Base-by-base conservation (phyloP, 2,329 filamentous ascomycete species). In the Grosmannia clavigera region DNA sequence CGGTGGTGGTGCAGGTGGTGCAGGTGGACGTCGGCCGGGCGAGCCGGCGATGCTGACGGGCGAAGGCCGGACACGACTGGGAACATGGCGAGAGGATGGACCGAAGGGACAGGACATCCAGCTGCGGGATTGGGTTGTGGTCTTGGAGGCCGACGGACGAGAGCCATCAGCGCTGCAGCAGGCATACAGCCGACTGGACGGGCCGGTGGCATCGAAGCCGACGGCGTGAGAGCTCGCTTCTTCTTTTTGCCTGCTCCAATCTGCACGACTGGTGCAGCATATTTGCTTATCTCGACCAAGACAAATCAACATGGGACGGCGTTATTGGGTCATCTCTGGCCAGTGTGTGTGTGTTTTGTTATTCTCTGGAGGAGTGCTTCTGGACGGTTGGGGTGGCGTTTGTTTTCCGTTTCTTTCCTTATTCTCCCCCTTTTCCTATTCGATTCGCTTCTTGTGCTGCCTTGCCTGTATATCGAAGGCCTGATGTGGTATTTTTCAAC, bases 41-140 rank as follows among this genome's bases (percentile, higher is more conserved):
- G 72, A 72, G 66, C 66, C 69, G 66, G 66, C 74, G 62, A 70
- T 75, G 51, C 70, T 87, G 60, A 82, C 82, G 4, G 78, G 76
- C 2, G 80, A 83, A 40, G 80, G 81, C 19, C 78, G 81, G 29
- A 83, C 84, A 58, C 82, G 84, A 58, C 74, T 90, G 46, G 89
- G 89, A n/a, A 79, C 81, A 19, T 89, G 86, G 81, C 81, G 89
- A 61, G 91, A 96, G 71, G 86, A 90, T 67, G 84, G 83, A 58
- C 83, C 86, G 27, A 87, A 86, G 68, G 90, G 90, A 38, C 81
- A 80, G 65, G 85, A 86, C 31, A 89, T 96, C 55, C 91, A 96
- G 74, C 76, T 95, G 58, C 81, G 92, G 59, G 92, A 96, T 71
- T 85, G 91, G 76, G 77, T 95, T 19, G 78, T 83, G 25, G 88